Evolutionary conservation across 2,329 filamentous ascomycete species (phyloP), one percentile per base, ranked within the genome.

Genomic region (Pestalotiopsis sp.): DNA sequence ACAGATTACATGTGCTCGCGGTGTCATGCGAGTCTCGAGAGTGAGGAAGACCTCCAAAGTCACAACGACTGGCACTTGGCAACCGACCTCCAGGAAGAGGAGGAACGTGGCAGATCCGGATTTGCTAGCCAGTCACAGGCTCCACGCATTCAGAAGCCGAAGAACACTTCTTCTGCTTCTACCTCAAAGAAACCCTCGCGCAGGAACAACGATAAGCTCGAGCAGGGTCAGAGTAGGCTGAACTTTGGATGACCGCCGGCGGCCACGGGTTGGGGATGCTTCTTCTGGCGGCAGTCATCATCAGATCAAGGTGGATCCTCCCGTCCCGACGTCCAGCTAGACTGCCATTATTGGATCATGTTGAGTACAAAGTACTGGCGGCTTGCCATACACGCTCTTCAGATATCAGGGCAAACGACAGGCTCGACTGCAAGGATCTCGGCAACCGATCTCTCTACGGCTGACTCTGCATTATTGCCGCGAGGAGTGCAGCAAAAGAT

Each of bases 21-120:
- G 71, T 97, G 94, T 79, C 85, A 87, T 69, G 85, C 87, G 74
- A 77, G 78, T n/a, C 83, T 96, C 41, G 83, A 85, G 13, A 82
- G 85, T 52, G 77, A 83, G 31, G 88, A 91, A 68, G 86, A 87
- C 73, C 77, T 90, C 61, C 87, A 90, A 72, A 95, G 93, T 80
- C 96, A 99, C 79, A 85, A 91, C 66, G 96, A 99, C 79, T 98
- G 95, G 91, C 96, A 99, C 81, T 92, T 97, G 81, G 96, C 96
- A 60, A 93, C 93, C 81, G 92, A 95, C 74, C 85, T 99, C 38
- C 91, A 95, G 72, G 87, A 90, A 2, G 87, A 90, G 2, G 80
- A 85, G 68, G 85, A 92, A 81, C 85, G 86, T 84, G 84, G 81
- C 80, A 82, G 73, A 69, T 75, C 79, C 70, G 75, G 79, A 83